A percentile compares a stretch with the other conserved stretches of the same genome.
These are phyloP conservation scores for Botrytis deweyae DNA, from an alignment of 2,329 filamentous ascomycete genomes.

Conservation along the genomic window DNA sequence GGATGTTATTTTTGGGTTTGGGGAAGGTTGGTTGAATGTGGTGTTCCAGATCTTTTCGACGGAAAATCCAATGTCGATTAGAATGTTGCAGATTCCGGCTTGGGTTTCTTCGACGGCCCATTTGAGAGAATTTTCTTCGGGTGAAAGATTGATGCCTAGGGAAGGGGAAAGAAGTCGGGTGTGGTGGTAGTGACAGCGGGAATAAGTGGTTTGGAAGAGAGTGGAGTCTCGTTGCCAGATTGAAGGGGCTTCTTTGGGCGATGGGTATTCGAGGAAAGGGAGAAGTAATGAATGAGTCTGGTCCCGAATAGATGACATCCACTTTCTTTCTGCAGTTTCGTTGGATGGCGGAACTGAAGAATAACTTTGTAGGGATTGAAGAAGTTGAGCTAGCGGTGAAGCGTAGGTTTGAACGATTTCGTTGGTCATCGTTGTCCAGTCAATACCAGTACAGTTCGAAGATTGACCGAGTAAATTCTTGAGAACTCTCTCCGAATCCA, in stretches of 20 bases:
- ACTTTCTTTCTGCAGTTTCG: constrained; percentile 34
- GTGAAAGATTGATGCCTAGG: constrained; percentile 33
- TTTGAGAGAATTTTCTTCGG: constrained; percentile 43
- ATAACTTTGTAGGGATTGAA: constrained; percentile 32
- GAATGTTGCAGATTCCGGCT: constrained; percentile 43
- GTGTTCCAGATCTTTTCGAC: constrained; percentile 44
- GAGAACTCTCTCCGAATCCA: constrained; percentile 39
- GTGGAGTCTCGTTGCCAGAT: constrained; percentile 41
- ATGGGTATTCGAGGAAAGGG: constrained; percentile 48
- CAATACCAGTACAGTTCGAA: constrained; percentile 43
- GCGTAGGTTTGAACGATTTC: constrained; percentile 46
- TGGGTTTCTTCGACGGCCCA: constrained; percentile 45
- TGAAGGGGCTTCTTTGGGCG: constrained; percentile 18
- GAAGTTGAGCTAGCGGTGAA: constrained; percentile 39
- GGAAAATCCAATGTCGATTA: constrained; percentile 46
- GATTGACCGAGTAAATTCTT: constrained; percentile 30
- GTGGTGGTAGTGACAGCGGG: constrained; percentile 46
- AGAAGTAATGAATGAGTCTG: constrained; percentile 47
- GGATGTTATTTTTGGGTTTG: neutral
- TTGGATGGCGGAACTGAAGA: constrained; percentile 32
- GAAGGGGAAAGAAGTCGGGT: constrained; percentile 41
- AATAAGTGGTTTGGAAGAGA: constrained; percentile 42
- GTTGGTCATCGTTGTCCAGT: constrained; percentile 45
- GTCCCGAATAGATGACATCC: constrained; percentile 41
- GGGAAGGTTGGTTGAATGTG: neutral